phyloP scores from a whole-genome alignment of 345 rosid species.

The Mangifera indica region DNA sequence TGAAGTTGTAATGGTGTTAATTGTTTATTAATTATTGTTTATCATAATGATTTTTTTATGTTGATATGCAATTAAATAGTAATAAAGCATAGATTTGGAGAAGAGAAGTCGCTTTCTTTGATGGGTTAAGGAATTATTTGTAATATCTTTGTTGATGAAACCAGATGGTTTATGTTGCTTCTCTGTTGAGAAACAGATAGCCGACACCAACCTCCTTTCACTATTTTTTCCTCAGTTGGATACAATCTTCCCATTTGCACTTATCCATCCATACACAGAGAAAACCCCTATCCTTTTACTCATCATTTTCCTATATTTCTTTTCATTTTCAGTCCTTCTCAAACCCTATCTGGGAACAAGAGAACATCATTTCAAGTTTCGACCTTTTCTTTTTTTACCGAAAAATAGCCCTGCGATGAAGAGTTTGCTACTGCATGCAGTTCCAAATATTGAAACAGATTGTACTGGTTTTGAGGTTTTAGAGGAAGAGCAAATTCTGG shows the following conservation, averaged over 20 bases:
- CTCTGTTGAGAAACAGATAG: conserved; percentile 28
- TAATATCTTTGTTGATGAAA: conserved; percentile 17
- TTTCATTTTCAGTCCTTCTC: conserved; percentile 12
- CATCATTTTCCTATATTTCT: neutral
- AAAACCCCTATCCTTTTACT: conserved; percentile 11
- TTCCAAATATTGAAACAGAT: conserved; percentile 17
- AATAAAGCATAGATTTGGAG: no score
- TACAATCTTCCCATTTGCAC: conserved; percentile 38
- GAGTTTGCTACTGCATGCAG: conserved; percentile 27
- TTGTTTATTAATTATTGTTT: neutral
- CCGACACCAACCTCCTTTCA: conserved; percentile 29
- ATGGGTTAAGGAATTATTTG: neutral
- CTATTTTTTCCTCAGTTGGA: conserved; percentile 36
- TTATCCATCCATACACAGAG: conserved; percentile 49
- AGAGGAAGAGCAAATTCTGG: conserved; percentile 24
- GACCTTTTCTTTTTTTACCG: neutral
- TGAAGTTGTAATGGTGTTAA: neutral
- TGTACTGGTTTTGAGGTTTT: conserved; percentile 32
- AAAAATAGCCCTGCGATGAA: conserved; percentile 23
- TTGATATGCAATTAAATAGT: neutral
- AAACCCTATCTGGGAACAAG: conserved; percentile 16
- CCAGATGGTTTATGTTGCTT: conserved; percentile 58
- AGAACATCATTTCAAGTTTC: conserved; percentile 22
- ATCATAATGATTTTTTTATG: neutral
- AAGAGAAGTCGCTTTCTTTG: conserved; percentile 27